Base-by-base conservation (phyloP, 257 asterid genomes). In the Ajuga chamaepitys region DNA sequence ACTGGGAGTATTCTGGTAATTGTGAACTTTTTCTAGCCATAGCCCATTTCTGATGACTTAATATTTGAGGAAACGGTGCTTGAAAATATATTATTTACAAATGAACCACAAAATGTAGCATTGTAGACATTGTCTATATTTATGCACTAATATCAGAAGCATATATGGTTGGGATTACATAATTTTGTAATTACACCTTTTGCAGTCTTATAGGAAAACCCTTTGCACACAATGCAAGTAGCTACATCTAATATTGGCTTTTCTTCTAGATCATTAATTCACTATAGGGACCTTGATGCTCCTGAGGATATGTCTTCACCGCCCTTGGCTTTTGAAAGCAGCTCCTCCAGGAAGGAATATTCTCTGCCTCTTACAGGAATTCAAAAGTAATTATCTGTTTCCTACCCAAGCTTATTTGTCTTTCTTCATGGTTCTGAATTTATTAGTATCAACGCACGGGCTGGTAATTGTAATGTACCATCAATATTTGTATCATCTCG, bases 281-380 rank as follows among this genome's bases (percentile, higher is more conserved):
- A 79, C 75, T 82, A 79, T 47, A 69, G 85, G 70, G 88, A 82
- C 76, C 85, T 82, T 52, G 88, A 79, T 77, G 76, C 81, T 66
- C 85, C 83, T 17, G 85, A 82, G 66, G 66, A 68, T 58, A 65
- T 55, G 68, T 71, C 81, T 54, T 77, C 73, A 41, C 76, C 67
- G 4, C 68, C 67, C 20, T 56, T 79, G 72, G 77, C 77, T 58
- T 71, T 63, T 48, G 76, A 47, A 57, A 67, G 77, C 75, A 69
- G 73, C 74, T 60, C 59, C 37, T 20, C 79, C 16, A 28, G 69
- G 30, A 57, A 75, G 71, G 72, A 82, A 13, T 47, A 71, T 68
- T 56, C 76, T 55, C 76, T 40, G 41, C 72, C 81, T 30, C 73
- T 41, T 34, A 63, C 35, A 11, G 75, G 71, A 58, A 58, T n/a